These are phyloP conservation scores for Tubosaeta sp. DNA, from an alignment of 768 basidiomycete genomes.

Conservation along the genomic window DNA sequence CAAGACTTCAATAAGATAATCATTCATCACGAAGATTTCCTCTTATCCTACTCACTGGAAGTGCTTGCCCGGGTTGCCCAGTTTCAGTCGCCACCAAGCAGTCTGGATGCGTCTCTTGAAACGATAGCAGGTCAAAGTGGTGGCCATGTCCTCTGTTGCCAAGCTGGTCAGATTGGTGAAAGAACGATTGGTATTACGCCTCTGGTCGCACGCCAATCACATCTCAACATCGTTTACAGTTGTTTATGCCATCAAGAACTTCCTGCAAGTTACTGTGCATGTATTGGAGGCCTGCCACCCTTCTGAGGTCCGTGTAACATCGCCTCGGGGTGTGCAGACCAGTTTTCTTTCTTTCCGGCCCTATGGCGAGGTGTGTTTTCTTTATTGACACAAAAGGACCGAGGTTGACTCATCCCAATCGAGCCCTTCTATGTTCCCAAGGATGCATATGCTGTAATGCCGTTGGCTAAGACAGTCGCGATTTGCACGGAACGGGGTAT, in stretches of 20 bases:
- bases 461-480: slow-evolving; percentile 59
- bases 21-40: slow-evolving; percentile 52
- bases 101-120: slow-evolving; percentile 57
- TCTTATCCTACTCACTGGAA: slow-evolving; percentile 69
- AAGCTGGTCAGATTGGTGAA: slow-evolving; percentile 48
- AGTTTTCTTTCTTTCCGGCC: slow-evolving; percentile 47
- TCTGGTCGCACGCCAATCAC: background rate
- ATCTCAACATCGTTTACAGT: slow-evolving; percentile 40
- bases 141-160: slow-evolving; percentile 57
- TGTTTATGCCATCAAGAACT: slow-evolving; percentile 59
- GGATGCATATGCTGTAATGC: slow-evolving; percentile 58
- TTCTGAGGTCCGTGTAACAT: slow-evolving; percentile 33
- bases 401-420: background rate
- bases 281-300: slow-evolving; percentile 53
- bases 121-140: slow-evolving; percentile 51
- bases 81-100: slow-evolving; percentile 42
- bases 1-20: slow-evolving; percentile 64
- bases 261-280: slow-evolving; percentile 57
- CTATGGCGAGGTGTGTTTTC: slow-evolving; percentile 58
- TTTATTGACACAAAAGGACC: slow-evolving; percentile 1
- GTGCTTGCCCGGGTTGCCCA: slow-evolving; percentile 57
- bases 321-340: slow-evolving; percentile 31
- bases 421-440: slow-evolving; percentile 70
- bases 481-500: slow-evolving; percentile 64
- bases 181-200: slow-evolving; percentile 51